A percentile compares a stretch with the other conserved stretches of the same genome.
These are phyloP conservation scores for Talaromyces sp. DNA, from an alignment of 2,329 filamentous ascomycete genomes.

Conservation along the genomic window DNA sequence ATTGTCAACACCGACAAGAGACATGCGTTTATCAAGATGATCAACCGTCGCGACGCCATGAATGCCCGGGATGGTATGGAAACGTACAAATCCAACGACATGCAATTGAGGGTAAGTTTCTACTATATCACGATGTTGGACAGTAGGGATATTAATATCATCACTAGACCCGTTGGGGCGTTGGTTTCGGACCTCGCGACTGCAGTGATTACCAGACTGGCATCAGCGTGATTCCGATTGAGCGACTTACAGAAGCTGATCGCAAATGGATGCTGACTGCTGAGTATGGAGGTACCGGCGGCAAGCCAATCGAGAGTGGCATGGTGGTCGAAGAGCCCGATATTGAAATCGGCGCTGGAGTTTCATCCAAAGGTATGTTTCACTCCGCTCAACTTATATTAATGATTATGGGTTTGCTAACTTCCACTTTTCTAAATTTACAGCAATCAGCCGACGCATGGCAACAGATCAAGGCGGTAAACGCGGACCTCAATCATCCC, in stretches of 20 bases:
- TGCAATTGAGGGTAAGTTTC: slow-evolving; percentile 64
- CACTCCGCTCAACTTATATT: too few relatives aligned
- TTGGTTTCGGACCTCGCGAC: slow-evolving; percentile 92
- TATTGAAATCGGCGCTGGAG: slow-evolving; percentile 95
- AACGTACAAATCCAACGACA: slow-evolving; percentile 64
- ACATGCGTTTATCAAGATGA: slow-evolving; percentile 98
- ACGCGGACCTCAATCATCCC: slow-evolving; percentile 45
- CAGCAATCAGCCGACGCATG: slow-evolving; percentile 49
- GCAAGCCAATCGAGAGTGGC: slow-evolving; percentile 69
- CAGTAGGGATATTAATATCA: slow-evolving; percentile 23
- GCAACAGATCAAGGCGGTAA: slow-evolving; percentile 48
- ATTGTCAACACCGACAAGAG: slow-evolving; percentile 98
- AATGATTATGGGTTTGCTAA: neutral
- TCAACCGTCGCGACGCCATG: slow-evolving; percentile 78
- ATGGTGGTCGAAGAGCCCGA: slow-evolving; percentile 95
- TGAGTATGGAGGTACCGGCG: slow-evolving; percentile 87
- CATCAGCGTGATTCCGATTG: slow-evolving; percentile 87
- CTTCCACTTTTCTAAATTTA: slow-evolving; percentile 5
- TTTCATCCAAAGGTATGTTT: slow-evolving; percentile 74
- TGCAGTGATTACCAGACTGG: slow-evolving; percentile 94
- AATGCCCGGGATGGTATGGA: slow-evolving; percentile 84
- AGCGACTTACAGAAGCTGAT: slow-evolving; percentile 89
- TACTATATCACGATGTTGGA: neutral
- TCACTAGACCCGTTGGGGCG: slow-evolving; percentile 83
- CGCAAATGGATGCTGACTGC: slow-evolving; percentile 95